Percentiles rank a stretch among this genome's conserved stretches.
Conservation (phyloP, 2,329 filamentous ascomycete genomes). For the Fusarium brachygibbosum region DNA sequence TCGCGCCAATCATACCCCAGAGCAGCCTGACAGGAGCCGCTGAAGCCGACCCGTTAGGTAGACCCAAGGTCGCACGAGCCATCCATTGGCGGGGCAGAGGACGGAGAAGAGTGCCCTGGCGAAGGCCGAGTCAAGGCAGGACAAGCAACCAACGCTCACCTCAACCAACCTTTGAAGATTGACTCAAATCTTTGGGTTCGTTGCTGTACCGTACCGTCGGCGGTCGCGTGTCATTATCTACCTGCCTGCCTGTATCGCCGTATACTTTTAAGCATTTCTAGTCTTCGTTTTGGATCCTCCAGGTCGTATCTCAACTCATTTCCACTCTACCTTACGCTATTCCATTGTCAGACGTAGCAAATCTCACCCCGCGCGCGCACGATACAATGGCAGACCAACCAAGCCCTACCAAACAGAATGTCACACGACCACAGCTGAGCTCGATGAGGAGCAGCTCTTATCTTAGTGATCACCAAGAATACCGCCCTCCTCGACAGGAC, state of each 20-base stretch:
- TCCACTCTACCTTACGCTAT: slow-evolving; percentile 5
- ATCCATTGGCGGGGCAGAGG: slow-evolving; percentile 38
- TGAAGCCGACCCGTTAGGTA: slow-evolving; percentile 29
- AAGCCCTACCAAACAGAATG: slow-evolving; percentile 51
- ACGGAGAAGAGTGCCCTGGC: slow-evolving; percentile 37
- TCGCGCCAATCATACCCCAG: slow-evolving; percentile 40
- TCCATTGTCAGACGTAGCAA: slow-evolving; percentile 35
- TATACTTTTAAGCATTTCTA: slow-evolving; percentile 8
- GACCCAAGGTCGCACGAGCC: slow-evolving; percentile 31
- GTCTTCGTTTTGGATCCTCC: slow-evolving; percentile 4
- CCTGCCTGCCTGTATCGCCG: neutral
- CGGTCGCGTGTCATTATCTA: slow-evolving; percentile 7
- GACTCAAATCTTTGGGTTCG: slow-evolving; percentile 30
- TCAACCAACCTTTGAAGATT: slow-evolving; percentile 37
- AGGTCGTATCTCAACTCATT: slow-evolving; percentile 11
- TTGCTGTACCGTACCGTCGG: slow-evolving; percentile 13
- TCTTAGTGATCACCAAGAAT: slow-evolving; percentile 73
- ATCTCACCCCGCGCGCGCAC: slow-evolving; percentile 34
- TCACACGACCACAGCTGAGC: slow-evolving; percentile 63
- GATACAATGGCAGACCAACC: slow-evolving; percentile 52
- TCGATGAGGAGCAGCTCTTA: slow-evolving; percentile 73
- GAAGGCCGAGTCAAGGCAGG: slow-evolving; percentile 23
- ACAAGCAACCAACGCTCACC: slow-evolving; percentile 17
- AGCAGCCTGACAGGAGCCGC: slow-evolving; percentile 36
- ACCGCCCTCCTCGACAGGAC: slow-evolving; percentile 68